Evolutionary conservation across 2,329 filamentous ascomycete species (phyloP), one percentile per base, ranked within the genome.

Genomic region (Colletotrichum sp.): DNA sequence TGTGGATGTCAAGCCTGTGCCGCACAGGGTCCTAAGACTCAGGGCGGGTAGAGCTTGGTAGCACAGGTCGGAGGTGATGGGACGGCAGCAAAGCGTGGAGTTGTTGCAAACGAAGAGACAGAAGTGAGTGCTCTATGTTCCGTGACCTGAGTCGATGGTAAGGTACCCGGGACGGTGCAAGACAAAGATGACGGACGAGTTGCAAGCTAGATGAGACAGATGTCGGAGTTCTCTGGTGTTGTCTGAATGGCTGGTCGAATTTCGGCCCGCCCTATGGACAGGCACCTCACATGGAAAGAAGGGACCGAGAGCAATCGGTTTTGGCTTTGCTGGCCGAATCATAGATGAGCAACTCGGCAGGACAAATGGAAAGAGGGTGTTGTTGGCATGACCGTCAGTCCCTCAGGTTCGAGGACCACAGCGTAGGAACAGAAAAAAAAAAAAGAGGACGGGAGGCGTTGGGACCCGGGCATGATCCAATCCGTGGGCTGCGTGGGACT

Each of bases 221-320:
- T 59, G 70, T 24, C 32, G 52, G 65, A 52, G 61, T 18, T 21
- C n/a, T 34, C 21, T 66, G 48, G 43, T 73, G 59, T 69, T 59
- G 59, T 65, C 18, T 76, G 74, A 68, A 69, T 76, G 59, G 71
- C 36, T 74, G 64, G 34, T 61, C 24, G 39, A 71, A 32, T 52
- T 10, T 60, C 15, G 59, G 12, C 52, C 74, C 21, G 71, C 71
- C 64, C 39, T 76, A 71, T 39, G 65, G 55, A 76, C 30, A 75
- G 74, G 72, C 60, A 76, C 72, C 43, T 71, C 66, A 63, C 66
- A 76, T 67, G 71, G 61, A 55, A 36, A 39, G 55, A 21, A 26
- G 30, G 28, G 26, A 65, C 30, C 26, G 34, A 59, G 9, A 39
- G 21, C 21, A 48, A 76, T 68, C 18, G 55, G 21, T 21, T 52